Conservation (phyloP, 352 stramenopile species). For the Phytophthora melonis region DNA sequence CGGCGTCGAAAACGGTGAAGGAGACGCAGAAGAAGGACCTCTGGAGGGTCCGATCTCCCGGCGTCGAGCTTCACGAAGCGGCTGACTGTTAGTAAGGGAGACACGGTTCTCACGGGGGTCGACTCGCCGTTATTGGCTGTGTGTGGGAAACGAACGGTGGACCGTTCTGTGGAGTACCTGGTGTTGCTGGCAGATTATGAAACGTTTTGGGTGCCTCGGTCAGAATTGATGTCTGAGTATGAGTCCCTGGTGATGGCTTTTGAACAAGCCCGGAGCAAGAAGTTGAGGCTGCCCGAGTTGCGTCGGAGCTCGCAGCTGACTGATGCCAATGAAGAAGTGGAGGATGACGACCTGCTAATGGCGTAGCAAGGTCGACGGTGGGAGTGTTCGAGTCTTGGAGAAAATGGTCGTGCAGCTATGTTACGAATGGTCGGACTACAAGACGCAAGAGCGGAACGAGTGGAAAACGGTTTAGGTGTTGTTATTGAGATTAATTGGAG, state of each 20-base stretch:
- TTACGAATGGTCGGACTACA: neutral
- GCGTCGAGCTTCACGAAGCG: neutral
- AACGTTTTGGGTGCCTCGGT: neutral
- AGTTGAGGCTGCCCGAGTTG: neutral
- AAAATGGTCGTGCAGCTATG: neutral
- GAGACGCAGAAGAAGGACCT: neutral
- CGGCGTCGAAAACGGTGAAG: neutral
- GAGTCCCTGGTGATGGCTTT: neutral
- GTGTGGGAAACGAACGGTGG: neutral
- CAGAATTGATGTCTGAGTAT: neutral
- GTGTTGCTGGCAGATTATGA: slow-evolving; percentile 1
- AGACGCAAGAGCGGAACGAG: no score
- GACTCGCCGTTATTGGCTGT: neutral
- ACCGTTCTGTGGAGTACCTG: neutral
- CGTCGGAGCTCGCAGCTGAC: neutral
- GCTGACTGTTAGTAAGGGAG: neutral
- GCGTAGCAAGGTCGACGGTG: neutral
- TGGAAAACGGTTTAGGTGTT: no score
- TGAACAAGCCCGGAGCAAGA: neutral
- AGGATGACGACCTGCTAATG: slow-evolving; percentile 4
- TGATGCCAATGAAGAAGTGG: slow-evolving; percentile 1
- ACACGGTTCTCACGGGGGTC: neutral
- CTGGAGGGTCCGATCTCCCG: neutral
- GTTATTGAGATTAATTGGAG: no score
- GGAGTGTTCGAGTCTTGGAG: neutral